phyloP scores from a whole-genome alignment of 2,329 filamentous ascomycete genomes.

The Aspergillus phoenicis region DNA sequence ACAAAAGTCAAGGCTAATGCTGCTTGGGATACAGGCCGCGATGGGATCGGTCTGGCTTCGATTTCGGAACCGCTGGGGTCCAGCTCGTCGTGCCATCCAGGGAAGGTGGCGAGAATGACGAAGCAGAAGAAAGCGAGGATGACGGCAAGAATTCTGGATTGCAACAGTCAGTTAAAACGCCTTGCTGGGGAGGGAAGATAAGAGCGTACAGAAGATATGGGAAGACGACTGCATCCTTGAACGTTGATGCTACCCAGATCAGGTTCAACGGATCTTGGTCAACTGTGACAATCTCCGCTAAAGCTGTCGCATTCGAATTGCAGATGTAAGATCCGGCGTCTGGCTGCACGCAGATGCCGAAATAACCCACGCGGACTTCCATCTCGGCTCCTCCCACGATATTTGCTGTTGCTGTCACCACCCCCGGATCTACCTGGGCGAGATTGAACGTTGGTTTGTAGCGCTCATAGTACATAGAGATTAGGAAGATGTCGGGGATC shows the following conservation, averaged over 20 bases:
- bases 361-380: slow-evolving; percentile 93
- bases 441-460: slow-evolving; percentile 82
- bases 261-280: slow-evolving; percentile 96
- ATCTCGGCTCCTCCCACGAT: slow-evolving; percentile 83
- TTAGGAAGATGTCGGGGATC: slow-evolving; percentile 94
- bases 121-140: slow-evolving; percentile 97
- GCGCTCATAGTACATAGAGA: slow-evolving; percentile 93
- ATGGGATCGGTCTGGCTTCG: slow-evolving; percentile 93
- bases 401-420: slow-evolving; percentile 81
- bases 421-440: slow-evolving; percentile 86
- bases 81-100: slow-evolving; percentile 92
- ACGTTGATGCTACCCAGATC: slow-evolving; percentile 94
- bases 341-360: slow-evolving; percentile 93
- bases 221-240: slow-evolving; percentile 98
- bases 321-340: slow-evolving; percentile 91
- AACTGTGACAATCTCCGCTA: slow-evolving; percentile 84
- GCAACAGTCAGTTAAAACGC: slow-evolving; percentile 8
- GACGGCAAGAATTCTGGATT: slow-evolving; percentile 83
- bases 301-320: slow-evolving; percentile 92
- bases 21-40: slow-evolving; percentile 86
- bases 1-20: slow-evolving; percentile 89
- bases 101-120: slow-evolving; percentile 92
- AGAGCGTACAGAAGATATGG: slow-evolving; percentile 85
- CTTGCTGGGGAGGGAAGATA: neutral
- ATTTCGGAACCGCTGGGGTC: slow-evolving; percentile 79